phyloP scores from a whole-genome alignment of 1,284 basidiomycete species.

The Marasmius fiardii region DNA sequence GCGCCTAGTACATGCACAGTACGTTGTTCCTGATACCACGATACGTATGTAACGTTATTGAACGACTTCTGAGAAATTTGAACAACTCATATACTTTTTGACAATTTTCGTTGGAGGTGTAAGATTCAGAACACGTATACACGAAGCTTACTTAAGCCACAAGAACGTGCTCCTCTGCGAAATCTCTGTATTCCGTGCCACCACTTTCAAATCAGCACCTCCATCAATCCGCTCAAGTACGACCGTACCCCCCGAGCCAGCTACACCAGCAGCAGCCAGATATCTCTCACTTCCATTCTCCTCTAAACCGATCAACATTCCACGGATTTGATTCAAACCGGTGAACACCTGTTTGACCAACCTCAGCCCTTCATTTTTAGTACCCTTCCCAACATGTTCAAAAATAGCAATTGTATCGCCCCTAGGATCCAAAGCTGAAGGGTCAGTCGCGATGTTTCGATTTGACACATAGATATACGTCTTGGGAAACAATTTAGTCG shows the following conservation, averaged over 20 bases:
- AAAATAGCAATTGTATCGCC: constrained; percentile 68
- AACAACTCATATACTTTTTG: too few species aligned
- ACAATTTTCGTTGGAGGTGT: too few species aligned
- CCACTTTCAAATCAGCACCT: constrained; percentile 38
- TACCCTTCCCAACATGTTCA: constrained; percentile 15
- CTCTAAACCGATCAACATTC: constrained; percentile 40
- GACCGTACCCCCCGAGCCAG: constrained; percentile 43
- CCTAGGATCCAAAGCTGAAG: constrained; percentile 32
- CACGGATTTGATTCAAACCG: constrained; percentile 48
- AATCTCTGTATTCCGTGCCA: constrained; percentile 35
- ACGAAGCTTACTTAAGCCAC: constrained; percentile 31
- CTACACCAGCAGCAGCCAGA: constrained; percentile 44
- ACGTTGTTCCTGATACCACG: too few species aligned
- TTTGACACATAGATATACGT: constrained; percentile 61
- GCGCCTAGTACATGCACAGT: too few species aligned
- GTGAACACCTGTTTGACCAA: constrained; percentile 45
- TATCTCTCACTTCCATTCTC: constrained; percentile 40
- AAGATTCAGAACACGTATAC: too few species aligned
- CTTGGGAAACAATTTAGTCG: constrained; percentile 38
- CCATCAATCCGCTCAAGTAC: constrained; percentile 46
- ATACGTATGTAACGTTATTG: too few species aligned
- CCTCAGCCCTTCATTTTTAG: constrained; percentile 29
- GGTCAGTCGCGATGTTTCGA: constrained; percentile 44
- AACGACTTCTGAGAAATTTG: too few species aligned
- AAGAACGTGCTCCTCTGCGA: constrained; percentile 43